A percentile compares a stretch with the other conserved stretches of the same genome.
Conservation (phyloP, 2,329 filamentous ascomycete genomes). For the Pochonia chlamydosporia region DNA sequence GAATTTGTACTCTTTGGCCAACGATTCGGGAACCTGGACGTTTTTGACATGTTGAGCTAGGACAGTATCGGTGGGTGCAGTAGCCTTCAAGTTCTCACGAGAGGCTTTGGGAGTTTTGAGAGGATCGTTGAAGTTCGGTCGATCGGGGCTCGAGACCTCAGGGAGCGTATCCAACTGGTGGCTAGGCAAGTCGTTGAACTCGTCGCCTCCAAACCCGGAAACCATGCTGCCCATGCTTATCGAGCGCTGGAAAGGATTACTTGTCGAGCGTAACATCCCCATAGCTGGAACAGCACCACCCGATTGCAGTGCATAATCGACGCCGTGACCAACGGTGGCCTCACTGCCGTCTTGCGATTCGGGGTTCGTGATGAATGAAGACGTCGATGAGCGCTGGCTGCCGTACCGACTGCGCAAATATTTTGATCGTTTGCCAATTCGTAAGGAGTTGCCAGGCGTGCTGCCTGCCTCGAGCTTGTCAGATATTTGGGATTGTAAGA, state of each 20-base stretch:
- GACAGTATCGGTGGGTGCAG: constrained; percentile 77
- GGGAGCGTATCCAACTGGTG: constrained; percentile 44
- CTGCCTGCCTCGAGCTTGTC: constrained; percentile 37
- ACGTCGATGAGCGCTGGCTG: constrained; percentile 56
- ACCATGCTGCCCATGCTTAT: constrained; percentile 87
- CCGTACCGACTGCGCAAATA: constrained; percentile 52
- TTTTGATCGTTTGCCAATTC: constrained; percentile 42
- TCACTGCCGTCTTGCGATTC: constrained; percentile 64
- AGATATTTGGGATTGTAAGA: constrained; percentile 25
- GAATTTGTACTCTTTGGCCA: constrained; percentile 79
- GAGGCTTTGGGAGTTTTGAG: constrained; percentile 66
- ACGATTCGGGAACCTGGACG: constrained; percentile 83
- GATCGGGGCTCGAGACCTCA: constrained; percentile 39
- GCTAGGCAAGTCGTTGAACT: constrained; percentile 39
- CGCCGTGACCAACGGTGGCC: constrained; percentile 58
- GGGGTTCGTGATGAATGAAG: constrained; percentile 49
- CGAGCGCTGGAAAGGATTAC: constrained; percentile 61
- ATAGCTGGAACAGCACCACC: constrained; percentile 64
- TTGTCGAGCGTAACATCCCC: constrained; percentile 43
- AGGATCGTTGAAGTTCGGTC: constrained; percentile 33
- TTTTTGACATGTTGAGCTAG: constrained; percentile 84
- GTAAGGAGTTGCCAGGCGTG: constrained; percentile 41
- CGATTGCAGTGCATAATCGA: constrained; percentile 77
- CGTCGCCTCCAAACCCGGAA: constrained; percentile 58
- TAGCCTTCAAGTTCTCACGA: constrained; percentile 40